Conservation (phyloP, 1,284 basidiomycete species). For the Rhodotorula sp. region DNA sequence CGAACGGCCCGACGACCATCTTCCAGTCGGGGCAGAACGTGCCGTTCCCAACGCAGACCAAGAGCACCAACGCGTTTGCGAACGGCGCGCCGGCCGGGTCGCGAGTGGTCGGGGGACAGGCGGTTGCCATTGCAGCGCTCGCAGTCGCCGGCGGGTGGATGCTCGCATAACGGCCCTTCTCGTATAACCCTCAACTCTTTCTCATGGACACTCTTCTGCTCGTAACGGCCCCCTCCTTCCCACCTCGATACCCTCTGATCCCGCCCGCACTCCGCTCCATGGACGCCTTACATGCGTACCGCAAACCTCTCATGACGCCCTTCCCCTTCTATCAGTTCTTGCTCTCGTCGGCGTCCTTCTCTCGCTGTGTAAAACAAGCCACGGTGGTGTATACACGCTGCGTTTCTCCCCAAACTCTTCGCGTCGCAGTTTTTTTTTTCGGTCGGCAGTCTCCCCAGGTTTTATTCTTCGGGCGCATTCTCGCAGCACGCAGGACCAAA, state of each 20-base stretch:
- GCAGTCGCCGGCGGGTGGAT: slow-evolving; percentile 6
- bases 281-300: slow-evolving; percentile 1
- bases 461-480: no score
- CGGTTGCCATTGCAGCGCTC: background rate
- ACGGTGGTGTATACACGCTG: no score
- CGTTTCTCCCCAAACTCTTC: no score
- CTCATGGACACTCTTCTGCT: no score
- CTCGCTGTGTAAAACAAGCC: no score
- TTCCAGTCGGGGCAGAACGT: background rate
- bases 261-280: background rate
- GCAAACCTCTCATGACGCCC: background rate
- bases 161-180: background rate
- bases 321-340: no score
- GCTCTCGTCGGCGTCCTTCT: no score
- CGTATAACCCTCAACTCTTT: no score
- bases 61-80: slow-evolving; percentile 13
- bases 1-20: background rate
- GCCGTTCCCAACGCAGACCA: slow-evolving; percentile 18
- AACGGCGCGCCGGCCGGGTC: background rate
- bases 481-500: no score
- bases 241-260: background rate
- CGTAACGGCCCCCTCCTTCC: background rate
- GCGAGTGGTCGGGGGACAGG: background rate
- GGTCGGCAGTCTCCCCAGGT: no score
- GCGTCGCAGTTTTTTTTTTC: no score